A percentile compares a stretch with the other conserved stretches of the same genome.
Evolutionary conservation across 495 filamentous ascomycete species (phyloP).

Genomic region (Penicillium silybi): DNA sequence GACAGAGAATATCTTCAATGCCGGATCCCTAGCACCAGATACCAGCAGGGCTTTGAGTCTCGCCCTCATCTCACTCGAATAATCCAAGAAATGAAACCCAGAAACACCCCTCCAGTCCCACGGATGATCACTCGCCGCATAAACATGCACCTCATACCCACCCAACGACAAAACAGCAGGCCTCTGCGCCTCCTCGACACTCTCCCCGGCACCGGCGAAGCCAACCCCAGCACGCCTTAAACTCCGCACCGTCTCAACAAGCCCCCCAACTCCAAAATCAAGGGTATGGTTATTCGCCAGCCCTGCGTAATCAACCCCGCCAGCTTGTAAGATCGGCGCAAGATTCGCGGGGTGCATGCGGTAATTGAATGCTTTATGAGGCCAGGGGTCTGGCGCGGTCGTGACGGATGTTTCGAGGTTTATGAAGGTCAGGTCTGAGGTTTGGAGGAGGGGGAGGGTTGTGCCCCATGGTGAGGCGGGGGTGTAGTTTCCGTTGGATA

Average conservation of each 20-base stretch:
- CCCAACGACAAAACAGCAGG: conserved; percentile 23
- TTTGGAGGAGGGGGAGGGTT: conserved; percentile 27
- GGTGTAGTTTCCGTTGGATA: conserved; percentile 17
- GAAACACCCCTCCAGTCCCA: conserved; percentile 17
- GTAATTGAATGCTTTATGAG: conserved; percentile 41
- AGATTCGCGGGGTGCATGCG: conserved; percentile 41
- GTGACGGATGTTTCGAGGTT: conserved; percentile 44
- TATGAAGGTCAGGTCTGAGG: conserved; percentile 32
- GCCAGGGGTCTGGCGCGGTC: conserved; percentile 28
- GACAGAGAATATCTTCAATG: conserved; percentile 37
- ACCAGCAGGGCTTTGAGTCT: conserved; percentile 20
- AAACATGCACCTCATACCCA: conserved; percentile 18
- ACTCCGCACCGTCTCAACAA: conserved; percentile 31
- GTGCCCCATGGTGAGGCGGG: conserved; percentile 32
- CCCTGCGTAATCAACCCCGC: conserved; percentile 28
- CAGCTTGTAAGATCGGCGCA: conserved; percentile 23
- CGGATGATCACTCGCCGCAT: conserved; percentile 28
- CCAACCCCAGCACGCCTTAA: conserved; percentile 19
- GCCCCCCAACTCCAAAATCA: conserved; percentile 31
- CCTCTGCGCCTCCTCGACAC: conserved; percentile 20
- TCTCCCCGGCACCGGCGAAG: conserved; percentile 29
- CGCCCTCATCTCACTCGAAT: conserved; percentile 16
- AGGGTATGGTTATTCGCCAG: conserved; percentile 42
- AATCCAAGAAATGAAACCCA: conserved; percentile 34
- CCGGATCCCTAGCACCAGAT: conserved; percentile 1